These are phyloP conservation scores for Sporothrix curviconia DNA, from an alignment of 2,329 filamentous ascomycete genomes.

Conservation along the genomic window DNA sequence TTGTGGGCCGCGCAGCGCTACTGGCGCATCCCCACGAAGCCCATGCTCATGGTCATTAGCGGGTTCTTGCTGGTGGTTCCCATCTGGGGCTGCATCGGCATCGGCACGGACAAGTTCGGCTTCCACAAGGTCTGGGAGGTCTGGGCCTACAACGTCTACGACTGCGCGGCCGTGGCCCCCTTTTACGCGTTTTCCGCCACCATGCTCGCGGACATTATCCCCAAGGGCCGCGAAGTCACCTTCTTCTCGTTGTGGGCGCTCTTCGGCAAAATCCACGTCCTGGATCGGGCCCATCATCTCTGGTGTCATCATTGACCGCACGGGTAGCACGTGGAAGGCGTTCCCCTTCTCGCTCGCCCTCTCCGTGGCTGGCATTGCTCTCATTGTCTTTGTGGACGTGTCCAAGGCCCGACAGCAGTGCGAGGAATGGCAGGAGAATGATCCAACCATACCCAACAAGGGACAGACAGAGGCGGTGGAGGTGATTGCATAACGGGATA, in stretches of 20 bases:
- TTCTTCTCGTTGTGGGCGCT: background rate
- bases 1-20: background rate
- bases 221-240: background rate
- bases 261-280: background rate
- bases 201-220: background rate
- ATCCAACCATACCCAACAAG: background rate
- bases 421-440: background rate
- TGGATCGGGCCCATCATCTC: background rate
- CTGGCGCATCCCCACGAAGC: background rate
- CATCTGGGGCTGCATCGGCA: background rate
- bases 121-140: conserved; percentile 1
- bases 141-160: background rate
- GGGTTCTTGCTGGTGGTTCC: background rate
- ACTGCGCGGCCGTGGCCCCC: background rate
- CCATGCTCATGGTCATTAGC: background rate
- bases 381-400: background rate
- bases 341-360: background rate
- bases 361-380: background rate
- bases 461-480: background rate
- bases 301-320: background rate
- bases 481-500: background rate
- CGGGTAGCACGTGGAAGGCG: background rate
- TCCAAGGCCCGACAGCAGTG: background rate
- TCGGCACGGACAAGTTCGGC: background rate
- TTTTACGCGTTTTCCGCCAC: background rate